Evolutionary conservation across 2,329 filamentous ascomycete genomes (phyloP), one percentile per base, ranked within the genome.

Genomic region (Nannizzia gypsea): DNA sequence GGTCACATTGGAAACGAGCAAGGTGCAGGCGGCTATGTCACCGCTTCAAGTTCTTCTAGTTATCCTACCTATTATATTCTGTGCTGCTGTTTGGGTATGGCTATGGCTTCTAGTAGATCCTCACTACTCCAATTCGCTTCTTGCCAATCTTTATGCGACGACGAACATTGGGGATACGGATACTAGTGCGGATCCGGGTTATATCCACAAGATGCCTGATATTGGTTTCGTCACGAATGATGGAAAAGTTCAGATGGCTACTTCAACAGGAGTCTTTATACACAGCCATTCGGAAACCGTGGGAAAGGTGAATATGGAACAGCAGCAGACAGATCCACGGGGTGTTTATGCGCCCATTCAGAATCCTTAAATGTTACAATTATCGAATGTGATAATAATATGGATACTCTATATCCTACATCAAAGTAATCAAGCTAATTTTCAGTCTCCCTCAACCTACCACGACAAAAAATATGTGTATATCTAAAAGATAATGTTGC

Each of bases 111-210:
- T 57, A n/a, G 61, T 59, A 24, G 56, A 46, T 3, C 26, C 55
- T 24, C 61, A 62, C 28, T 62, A 62, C 42, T 59, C 61, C 6
- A 50, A 38, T 36, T 62, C 61, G 17, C 61, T 62, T 31, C 61
- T 62, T 34, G 56, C 56, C 20, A 62, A 62, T 56, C 58, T 62
- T 15, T 62, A 59, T 24, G 61, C 61, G 6, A 62, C 61, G n/a
- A 62, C 61, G n/a, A 59, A 62, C 40, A 11, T 60, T 17, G 58
- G 61, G 3, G 50, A 57, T 9, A 60, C 48, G 1, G 28, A 60
- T 22, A 62, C 61, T 20, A 62, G 61, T 55, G 34, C 46, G 15
- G 50, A 60, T 52, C 61, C 61, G 36, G 44, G 58, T 31, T 62
- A 62, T 42, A 62, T 62, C 34, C 24, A 56, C 13, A 58, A 59